Conservation (phyloP, 202 grass and related monocot genomes). For the Setaria italica region DNA sequence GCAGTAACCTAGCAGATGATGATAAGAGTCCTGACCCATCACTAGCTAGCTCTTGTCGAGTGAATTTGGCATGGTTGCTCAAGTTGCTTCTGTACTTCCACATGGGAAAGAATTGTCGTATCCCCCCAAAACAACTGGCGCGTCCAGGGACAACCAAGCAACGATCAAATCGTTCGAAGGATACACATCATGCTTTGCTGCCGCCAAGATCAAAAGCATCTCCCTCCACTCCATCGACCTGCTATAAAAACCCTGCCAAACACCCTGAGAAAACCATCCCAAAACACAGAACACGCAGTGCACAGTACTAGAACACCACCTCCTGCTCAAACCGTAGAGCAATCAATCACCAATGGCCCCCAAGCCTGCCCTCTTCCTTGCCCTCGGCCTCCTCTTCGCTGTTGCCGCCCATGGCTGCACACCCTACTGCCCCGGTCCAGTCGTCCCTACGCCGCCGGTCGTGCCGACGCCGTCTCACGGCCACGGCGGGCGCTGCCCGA, state of each 20-base stretch:
- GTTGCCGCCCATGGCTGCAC: conserved; percentile 2
- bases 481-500: conserved; percentile 42
- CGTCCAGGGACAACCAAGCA: not conserved
- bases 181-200: not conserved
- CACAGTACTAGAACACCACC: not conserved
- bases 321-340: not conserved
- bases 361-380: conserved; percentile 16
- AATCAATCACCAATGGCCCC: conserved; percentile 4
- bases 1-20: not conserved
- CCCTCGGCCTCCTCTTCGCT: conserved; percentile 12
- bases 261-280: conserved; percentile 7
- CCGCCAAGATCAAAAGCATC: not conserved
- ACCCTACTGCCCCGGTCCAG: not conserved
- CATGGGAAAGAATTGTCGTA: conserved; percentile 8
- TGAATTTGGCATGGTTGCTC: conserved; percentile 1
- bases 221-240: not conserved
- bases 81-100: conserved; percentile 2
- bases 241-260: conserved; percentile 26
- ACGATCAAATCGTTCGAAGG: not conserved
- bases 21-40: not conserved
- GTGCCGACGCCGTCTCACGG: not conserved
- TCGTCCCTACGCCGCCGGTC: not conserved
- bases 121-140: not conserved
- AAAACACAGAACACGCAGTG: conserved; percentile 17
- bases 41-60: not conserved